These are phyloP conservation scores for Cladosporium sp. DNA, from an alignment of 2,329 filamentous ascomycete genomes.

Conservation along the genomic window DNA sequence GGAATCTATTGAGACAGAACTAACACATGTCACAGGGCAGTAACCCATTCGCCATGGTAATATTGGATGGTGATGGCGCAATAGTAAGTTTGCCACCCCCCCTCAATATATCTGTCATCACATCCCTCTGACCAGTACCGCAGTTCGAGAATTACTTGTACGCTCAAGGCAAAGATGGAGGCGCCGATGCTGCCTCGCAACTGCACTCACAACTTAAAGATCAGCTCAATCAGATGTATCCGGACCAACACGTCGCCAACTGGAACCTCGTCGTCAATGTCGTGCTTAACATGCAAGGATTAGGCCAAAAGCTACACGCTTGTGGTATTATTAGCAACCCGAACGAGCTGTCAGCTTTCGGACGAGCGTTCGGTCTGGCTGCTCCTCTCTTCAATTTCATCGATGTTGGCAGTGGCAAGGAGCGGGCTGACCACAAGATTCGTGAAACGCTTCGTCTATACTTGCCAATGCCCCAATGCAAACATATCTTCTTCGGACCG, in stretches of 20 bases:
- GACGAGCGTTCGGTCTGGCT: slow-evolving; percentile 41
- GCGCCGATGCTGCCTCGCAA: slow-evolving; percentile 43
- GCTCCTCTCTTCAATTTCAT: slow-evolving; percentile 45
- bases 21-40: slow-evolving; percentile 19
- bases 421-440: slow-evolving; percentile 45
- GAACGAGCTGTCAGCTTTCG: slow-evolving; percentile 40
- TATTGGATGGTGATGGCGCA: slow-evolving; percentile 49
- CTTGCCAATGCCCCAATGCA: slow-evolving; percentile 43
- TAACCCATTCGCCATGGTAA: slow-evolving; percentile 42
- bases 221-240: slow-evolving; percentile 39
- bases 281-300: slow-evolving; percentile 45
- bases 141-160: slow-evolving; percentile 45
- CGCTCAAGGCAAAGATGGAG: slow-evolving; percentile 39
- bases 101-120: neutral
- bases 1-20: neutral
- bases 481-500: slow-evolving; percentile 44
- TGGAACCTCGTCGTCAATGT: slow-evolving; percentile 46
- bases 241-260: slow-evolving; percentile 33
- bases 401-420: slow-evolving; percentile 45
- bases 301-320: slow-evolving; percentile 39
- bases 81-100: slow-evolving; percentile 34
- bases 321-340: slow-evolving; percentile 38
- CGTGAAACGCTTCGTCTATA: slow-evolving; percentile 44
- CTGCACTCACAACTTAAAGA: slow-evolving; percentile 39
- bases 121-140: neutral